These are phyloP conservation scores for Fusarium continuum DNA, from an alignment of 2,329 filamentous ascomycete genomes.

Conservation along the genomic window DNA sequence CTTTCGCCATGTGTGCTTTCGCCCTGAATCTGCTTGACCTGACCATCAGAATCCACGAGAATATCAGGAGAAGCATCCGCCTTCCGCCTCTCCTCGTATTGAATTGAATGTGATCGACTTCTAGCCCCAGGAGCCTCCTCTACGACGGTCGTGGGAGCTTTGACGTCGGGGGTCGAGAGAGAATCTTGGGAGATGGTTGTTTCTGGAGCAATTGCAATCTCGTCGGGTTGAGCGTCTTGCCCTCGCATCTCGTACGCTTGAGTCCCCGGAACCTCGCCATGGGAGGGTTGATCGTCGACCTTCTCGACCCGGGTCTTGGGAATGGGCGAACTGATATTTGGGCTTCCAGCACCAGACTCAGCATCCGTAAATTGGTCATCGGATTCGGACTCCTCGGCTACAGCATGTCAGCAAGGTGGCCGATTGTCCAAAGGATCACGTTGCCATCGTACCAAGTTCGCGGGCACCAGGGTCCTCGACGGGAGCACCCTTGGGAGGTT, in stretches of 20 bases:
- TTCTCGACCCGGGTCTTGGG: slow-evolving; percentile 68
- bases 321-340: slow-evolving; percentile 59
- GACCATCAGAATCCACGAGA: slow-evolving; percentile 57
- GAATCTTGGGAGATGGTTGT: slow-evolving; percentile 37
- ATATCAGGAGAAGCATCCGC: slow-evolving; percentile 65
- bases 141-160: slow-evolving; percentile 61
- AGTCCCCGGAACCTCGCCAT: slow-evolving; percentile 70
- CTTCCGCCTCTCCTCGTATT: slow-evolving; percentile 56
- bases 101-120: slow-evolving; percentile 52
- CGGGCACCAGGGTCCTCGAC: slow-evolving; percentile 66
- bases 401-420: slow-evolving; percentile 37
- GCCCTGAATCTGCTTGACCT: slow-evolving; percentile 45
- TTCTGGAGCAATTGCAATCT: slow-evolving; percentile 61
- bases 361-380: slow-evolving; percentile 77
- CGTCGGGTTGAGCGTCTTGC: slow-evolving; percentile 67
- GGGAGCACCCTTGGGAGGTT: slow-evolving; percentile 46
- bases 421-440: neutral
- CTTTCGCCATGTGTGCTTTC: slow-evolving; percentile 33
- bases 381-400: slow-evolving; percentile 66
- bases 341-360: slow-evolving; percentile 60
- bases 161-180: slow-evolving; percentile 36
- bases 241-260: slow-evolving; percentile 65
- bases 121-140: slow-evolving; percentile 61
- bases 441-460: slow-evolving; percentile 60
- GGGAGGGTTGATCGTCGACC: slow-evolving; percentile 60